A percentile compares a stretch with the other conserved stretches of the same genome.
Conservation (phyloP, 371 early-diverging fungal genomes). For the Mucor irregularis region DNA sequence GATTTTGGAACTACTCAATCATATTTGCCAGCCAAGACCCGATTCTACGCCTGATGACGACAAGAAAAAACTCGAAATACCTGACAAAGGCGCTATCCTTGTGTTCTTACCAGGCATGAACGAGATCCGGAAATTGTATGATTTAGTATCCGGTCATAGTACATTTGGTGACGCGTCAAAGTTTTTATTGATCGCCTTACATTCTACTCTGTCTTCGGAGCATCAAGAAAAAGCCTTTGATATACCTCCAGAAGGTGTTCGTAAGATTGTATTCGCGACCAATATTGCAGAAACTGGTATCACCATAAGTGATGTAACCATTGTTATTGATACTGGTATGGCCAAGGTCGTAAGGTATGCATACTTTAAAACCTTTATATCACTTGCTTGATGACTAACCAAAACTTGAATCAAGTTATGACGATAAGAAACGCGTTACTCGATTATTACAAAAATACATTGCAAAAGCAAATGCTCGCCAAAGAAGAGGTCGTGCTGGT, state of each 20-base stretch:
- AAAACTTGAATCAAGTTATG: too few relatives aligned
- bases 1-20: conserved; percentile 60
- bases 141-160: conserved; percentile 51
- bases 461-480: conserved; percentile 83
- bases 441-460: conserved; percentile 70
- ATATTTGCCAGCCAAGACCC: conserved; percentile 47
- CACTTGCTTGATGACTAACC: too few relatives aligned
- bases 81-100: conserved; percentile 76
- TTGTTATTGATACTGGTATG: conserved; percentile 93
- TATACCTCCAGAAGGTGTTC: conserved; percentile 56
- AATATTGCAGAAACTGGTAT: conserved; percentile 96
- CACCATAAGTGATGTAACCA: conserved; percentile 93
- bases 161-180: conserved; percentile 43
- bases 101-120: conserved; percentile 90
- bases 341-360: conserved; percentile 73
- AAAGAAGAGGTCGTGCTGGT: conserved; percentile 94
- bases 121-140: conserved; percentile 68
- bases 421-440: conserved; percentile 68
- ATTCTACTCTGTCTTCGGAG: conserved; percentile 75
- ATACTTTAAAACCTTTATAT: not conserved
- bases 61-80: conserved; percentile 24
- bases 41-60: not conserved
- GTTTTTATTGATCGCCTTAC: conserved; percentile 74
- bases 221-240: conserved; percentile 71
- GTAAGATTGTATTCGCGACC: conserved; percentile 90